Percentiles rank a stretch among this genome's conserved stretches.
phyloP scores from a whole-genome alignment of 2,329 filamentous ascomycete species.

The Colletotrichum agaves region DNA sequence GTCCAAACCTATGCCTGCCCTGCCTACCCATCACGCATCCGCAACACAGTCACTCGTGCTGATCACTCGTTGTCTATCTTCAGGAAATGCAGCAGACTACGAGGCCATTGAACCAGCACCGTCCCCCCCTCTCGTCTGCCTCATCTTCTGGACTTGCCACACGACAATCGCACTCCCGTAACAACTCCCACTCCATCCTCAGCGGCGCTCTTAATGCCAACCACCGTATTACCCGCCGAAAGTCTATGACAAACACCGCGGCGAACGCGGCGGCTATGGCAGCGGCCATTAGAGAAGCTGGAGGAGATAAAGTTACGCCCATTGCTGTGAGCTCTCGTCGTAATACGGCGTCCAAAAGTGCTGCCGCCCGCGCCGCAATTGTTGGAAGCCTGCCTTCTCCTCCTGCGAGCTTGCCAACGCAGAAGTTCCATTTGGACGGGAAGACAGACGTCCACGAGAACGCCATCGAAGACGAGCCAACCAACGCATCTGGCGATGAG shows the following conservation, averaged over 20 bases:
- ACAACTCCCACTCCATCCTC: slow-evolving; percentile 84
- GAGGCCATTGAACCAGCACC: slow-evolving; percentile 73
- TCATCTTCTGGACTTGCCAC: slow-evolving; percentile 66
- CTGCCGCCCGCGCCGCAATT: slow-evolving; percentile 62
- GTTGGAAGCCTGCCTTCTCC: slow-evolving; percentile 71
- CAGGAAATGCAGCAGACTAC: slow-evolving; percentile 74
- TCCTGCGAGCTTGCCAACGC: slow-evolving; percentile 74
- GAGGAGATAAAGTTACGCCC: slow-evolving; percentile 67
- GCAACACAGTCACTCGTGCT: slow-evolving; percentile 47
- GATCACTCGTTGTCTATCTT: slow-evolving; percentile 46
- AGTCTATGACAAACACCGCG: slow-evolving; percentile 85
- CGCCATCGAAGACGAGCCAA: slow-evolving; percentile 76
- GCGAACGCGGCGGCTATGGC: slow-evolving; percentile 81
- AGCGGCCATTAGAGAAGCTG: slow-evolving; percentile 73
- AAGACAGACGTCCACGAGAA: slow-evolving; percentile 66
- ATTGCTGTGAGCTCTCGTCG: slow-evolving; percentile 71
- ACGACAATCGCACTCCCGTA: slow-evolving; percentile 75
- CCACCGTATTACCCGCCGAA: slow-evolving; percentile 90
- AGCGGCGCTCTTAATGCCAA: slow-evolving; percentile 80
- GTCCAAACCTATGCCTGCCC: slow-evolving; percentile 31
- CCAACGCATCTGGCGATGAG: slow-evolving; percentile 67
- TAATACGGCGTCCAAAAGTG: slow-evolving; percentile 74
- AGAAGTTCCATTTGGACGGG: slow-evolving; percentile 61
- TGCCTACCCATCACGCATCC: slow-evolving; percentile 27
- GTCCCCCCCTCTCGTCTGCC: slow-evolving; percentile 68